These are phyloP conservation scores for Phytophthora pseudosyringae DNA, from an alignment of 352 stramenopile species.

Conservation along the genomic window DNA sequence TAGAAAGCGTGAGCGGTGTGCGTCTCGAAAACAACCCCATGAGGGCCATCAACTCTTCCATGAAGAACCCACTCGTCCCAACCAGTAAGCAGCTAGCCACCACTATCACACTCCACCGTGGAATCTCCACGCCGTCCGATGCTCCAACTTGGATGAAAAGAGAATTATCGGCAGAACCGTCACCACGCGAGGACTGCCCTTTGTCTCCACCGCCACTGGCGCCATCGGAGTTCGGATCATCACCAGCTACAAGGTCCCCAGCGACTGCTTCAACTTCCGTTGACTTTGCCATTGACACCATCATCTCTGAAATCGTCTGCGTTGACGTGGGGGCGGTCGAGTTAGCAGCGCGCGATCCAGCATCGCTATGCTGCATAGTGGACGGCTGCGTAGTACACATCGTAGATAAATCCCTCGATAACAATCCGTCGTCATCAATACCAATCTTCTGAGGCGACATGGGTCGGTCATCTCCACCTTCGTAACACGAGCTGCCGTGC, in stretches of 20 bases:
- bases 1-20: constrained; percentile 36
- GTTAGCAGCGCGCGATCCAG: constrained; percentile 9
- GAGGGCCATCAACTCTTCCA: constrained; percentile 55
- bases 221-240: constrained; percentile 11
- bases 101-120: constrained; percentile 54
- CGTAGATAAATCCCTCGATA: constrained; percentile 23
- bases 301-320: constrained; percentile 32
- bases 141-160: not conserved
- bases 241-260: constrained; percentile 15
- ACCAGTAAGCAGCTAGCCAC: constrained; percentile 47
- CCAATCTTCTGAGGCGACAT: constrained; percentile 7
- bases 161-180: not conserved
- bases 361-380: constrained; percentile 20
- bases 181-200: not conserved
- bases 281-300: constrained; percentile 25
- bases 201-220: constrained; percentile 15
- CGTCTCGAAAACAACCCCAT: constrained; percentile 40
- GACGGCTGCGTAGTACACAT: constrained; percentile 6
- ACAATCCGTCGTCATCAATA: not conserved
- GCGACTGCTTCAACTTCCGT: not conserved
- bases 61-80: constrained; percentile 58
- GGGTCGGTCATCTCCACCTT: constrained; percentile 2
- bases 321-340: constrained; percentile 25
- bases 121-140: constrained; percentile 24
- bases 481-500: constrained; percentile 19